These are phyloP conservation scores for Coemansia nantahalensis DNA, from an alignment of 192 early-diverging fungal species.

Conservation along the genomic window DNA sequence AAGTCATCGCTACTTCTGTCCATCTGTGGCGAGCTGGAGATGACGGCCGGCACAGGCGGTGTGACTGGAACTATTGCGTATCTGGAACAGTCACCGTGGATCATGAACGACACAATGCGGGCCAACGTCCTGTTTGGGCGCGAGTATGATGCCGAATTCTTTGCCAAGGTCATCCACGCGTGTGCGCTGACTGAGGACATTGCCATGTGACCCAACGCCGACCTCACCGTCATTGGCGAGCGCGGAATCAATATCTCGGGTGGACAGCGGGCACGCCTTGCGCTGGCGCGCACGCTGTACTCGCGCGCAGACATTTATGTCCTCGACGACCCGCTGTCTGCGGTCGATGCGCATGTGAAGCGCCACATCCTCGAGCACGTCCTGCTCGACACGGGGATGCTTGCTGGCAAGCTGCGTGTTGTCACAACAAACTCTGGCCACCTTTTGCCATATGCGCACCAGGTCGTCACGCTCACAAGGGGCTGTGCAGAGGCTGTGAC, in stretches of 20 bases:
- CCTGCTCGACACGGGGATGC: conserved; percentile 53
- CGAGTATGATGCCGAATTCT: conserved; percentile 54
- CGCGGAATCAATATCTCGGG: conserved; percentile 59
- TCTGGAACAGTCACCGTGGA: conserved; percentile 85
- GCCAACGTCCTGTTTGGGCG: conserved; percentile 73
- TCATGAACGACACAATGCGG: conserved; percentile 72
- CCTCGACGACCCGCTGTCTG: conserved; percentile 84
- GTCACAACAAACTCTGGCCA: conserved; percentile 83
- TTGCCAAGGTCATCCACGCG: conserved; percentile 54
- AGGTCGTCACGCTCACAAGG: too few relatives aligned
- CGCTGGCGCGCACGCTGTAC: conserved; percentile 79
- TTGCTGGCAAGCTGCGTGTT: conserved; percentile 64
- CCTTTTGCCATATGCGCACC: conserved; percentile 71
- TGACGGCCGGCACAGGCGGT: conserved; percentile 41
- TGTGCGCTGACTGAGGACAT: conserved; percentile 62
- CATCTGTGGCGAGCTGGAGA: conserved; percentile 81
- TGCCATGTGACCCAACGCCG: conserved; percentile 50
- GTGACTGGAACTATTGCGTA: conserved; percentile 73
- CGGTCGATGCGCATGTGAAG: conserved; percentile 77
- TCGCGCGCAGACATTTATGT: conserved; percentile 72
- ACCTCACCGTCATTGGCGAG: conserved; percentile 53
- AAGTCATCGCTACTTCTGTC: conserved; percentile 82
- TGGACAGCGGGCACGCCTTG: conserved; percentile 87
- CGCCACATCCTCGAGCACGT: conserved; percentile 66
- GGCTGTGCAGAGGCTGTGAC: conserved; percentile 14